Conservation (phyloP, 768 basidiomycete species). For the Daedaleopsis sinensis region DNA sequence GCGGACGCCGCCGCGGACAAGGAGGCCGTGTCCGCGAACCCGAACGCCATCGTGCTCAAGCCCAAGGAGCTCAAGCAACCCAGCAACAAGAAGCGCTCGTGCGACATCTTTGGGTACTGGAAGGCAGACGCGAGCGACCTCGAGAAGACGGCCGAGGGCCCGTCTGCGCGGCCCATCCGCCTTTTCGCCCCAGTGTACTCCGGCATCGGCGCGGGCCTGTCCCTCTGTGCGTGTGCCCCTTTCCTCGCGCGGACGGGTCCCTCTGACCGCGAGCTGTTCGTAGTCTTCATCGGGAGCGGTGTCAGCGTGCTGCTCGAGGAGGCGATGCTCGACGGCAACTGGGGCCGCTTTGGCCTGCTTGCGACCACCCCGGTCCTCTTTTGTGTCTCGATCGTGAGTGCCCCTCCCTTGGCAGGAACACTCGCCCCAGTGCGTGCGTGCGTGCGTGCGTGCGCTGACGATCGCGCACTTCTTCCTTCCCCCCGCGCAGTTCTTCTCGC, state of each 20-base stretch:
- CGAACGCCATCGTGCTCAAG: slow-evolving; percentile 11
- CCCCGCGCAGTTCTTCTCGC: slow-evolving; percentile 63
- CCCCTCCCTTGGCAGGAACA: neutral
- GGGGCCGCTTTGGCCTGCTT: slow-evolving; percentile 65
- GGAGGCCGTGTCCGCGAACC: slow-evolving; percentile 2
- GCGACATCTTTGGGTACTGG: slow-evolving; percentile 28
- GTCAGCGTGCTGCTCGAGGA: slow-evolving; percentile 62
- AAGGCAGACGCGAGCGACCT: slow-evolving; percentile 42
- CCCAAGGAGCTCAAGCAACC: slow-evolving; percentile 17
- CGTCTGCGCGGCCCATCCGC: slow-evolving; percentile 40
- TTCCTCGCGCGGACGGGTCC: neutral
- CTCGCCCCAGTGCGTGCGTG: neutral
- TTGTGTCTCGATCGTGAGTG: slow-evolving; percentile 72
- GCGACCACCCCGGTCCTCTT: slow-evolving; percentile 70
- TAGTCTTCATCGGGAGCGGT: slow-evolving; percentile 75
- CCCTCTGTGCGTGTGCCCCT: slow-evolving; percentile 53
- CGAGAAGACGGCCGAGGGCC: slow-evolving; percentile 50
- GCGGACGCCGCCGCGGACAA: slow-evolving; percentile 16
- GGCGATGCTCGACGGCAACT: slow-evolving; percentile 65
- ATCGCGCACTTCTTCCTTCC: neutral
- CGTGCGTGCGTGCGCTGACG: neutral
- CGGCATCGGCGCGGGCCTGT: slow-evolving; percentile 68
- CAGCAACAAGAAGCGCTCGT: slow-evolving; percentile 24
- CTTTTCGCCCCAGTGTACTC: slow-evolving; percentile 75
- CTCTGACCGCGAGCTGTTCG: neutral